These are phyloP conservation scores for Balakata baccata DNA, from an alignment of 345 rosid species.

Conservation along the genomic window DNA sequence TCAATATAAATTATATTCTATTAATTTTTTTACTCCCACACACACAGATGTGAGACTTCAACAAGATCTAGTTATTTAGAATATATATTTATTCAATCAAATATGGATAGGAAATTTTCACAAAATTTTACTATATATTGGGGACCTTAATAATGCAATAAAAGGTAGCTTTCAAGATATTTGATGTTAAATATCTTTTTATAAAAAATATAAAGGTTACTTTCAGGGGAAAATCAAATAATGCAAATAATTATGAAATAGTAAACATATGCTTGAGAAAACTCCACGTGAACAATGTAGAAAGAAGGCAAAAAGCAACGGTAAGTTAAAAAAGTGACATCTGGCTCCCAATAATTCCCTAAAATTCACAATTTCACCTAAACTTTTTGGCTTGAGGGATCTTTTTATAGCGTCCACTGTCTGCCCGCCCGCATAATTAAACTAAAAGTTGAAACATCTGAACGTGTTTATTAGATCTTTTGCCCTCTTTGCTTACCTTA, in stretches of 20 bases:
- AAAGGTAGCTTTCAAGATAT: no score
- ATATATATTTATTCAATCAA: no score
- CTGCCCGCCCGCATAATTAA: background rate
- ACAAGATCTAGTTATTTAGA: no score
- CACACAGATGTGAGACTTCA: no score
- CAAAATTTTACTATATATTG: no score
- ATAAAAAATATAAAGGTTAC: background rate
- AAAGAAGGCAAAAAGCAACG: background rate
- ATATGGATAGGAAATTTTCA: no score
- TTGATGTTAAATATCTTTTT: no score
- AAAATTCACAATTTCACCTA: conserved; percentile 15
- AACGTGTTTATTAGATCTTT: background rate
- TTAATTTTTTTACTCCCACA: no score
- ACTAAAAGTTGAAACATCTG: background rate
- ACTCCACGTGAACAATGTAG: conserved; percentile 24
- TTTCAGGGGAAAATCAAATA: background rate
- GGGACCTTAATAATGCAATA: no score
- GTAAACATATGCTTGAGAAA: background rate
- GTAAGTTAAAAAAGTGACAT: conserved; percentile 31
- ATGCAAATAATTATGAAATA: no score
- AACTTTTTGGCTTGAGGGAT: conserved; percentile 31
- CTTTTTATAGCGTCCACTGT: conserved; percentile 11
- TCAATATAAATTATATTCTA: no score
- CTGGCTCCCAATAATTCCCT: conserved; percentile 25
- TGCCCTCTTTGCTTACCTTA: conserved; percentile 11